Evolutionary conservation across 2,329 filamentous ascomycete species (phyloP).

Genomic region (Diaporthe australafricana): DNA sequence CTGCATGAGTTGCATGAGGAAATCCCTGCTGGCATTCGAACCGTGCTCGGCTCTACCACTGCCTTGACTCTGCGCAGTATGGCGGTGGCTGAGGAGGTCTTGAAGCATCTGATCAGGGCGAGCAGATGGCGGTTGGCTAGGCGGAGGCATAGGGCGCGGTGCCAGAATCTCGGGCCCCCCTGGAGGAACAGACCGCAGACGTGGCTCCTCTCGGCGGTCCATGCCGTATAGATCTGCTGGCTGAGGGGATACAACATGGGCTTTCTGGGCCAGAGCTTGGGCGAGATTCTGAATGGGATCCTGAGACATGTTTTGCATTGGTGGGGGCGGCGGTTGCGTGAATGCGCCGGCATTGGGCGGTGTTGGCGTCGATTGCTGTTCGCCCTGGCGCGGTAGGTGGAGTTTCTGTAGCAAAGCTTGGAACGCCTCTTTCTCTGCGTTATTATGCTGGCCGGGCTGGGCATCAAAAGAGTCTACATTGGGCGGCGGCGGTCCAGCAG

Average conservation of each 20-base stretch:
- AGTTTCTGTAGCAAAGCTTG: slow-evolving; percentile 85
- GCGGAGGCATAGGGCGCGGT: slow-evolving; percentile 58
- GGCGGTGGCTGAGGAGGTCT: slow-evolving; percentile 70
- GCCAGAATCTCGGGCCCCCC: slow-evolving; percentile 65
- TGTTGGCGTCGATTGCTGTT: slow-evolving; percentile 46
- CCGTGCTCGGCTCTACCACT: slow-evolving; percentile 59
- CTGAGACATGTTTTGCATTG: slow-evolving; percentile 35
- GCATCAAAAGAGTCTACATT: slow-evolving; percentile 14
- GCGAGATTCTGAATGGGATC: slow-evolving; percentile 34
- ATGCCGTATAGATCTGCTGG: slow-evolving; percentile 60
- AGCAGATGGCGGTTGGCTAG: slow-evolving; percentile 56
- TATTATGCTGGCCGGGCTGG: slow-evolving; percentile 49
- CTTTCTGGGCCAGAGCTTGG: slow-evolving; percentile 46
- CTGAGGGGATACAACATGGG: slow-evolving; percentile 58
- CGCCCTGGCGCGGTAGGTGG: slow-evolving; percentile 54
- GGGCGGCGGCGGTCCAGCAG: slow-evolving; percentile 45
- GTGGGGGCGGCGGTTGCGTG: slow-evolving; percentile 50
- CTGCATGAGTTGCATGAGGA: slow-evolving; percentile 87
- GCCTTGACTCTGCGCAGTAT: slow-evolving; percentile 64
- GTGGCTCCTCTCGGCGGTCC: slow-evolving; percentile 58
- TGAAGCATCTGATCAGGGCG: slow-evolving; percentile 71
- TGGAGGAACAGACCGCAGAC: slow-evolving; percentile 52
- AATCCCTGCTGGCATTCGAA: slow-evolving; percentile 71
- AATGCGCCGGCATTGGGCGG: slow-evolving; percentile 58
- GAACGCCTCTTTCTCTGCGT: slow-evolving; percentile 87